Conservation (phyloP, 805 yeast species). For the Millerozyma miso region DNA sequence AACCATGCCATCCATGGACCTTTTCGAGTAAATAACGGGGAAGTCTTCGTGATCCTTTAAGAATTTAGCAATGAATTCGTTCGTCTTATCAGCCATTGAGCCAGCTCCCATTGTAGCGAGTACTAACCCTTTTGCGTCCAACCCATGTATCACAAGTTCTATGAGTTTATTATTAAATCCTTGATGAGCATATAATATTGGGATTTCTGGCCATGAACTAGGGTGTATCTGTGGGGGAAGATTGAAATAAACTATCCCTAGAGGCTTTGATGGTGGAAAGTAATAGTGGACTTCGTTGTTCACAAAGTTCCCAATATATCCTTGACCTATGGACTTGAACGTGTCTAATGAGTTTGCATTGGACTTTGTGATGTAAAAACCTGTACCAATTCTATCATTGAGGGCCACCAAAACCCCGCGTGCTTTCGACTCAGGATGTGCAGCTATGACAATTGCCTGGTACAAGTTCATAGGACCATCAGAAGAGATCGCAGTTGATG, state of each 20-base stretch:
- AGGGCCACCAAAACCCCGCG: conserved; percentile 63
- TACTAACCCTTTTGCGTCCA: conserved; percentile 51
- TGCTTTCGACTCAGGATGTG: conserved; percentile 44
- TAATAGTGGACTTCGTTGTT: conserved; percentile 62
- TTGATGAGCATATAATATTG: conserved; percentile 60
- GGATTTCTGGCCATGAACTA: conserved; percentile 40
- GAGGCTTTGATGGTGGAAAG: conserved; percentile 58
- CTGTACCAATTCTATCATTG: conserved; percentile 66
- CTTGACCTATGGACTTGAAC: conserved; percentile 64
- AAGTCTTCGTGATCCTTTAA: conserved; percentile 32
- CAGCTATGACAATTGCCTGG: conserved; percentile 64
- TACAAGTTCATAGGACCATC: conserved; percentile 73
- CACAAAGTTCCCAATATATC: conserved; percentile 66
- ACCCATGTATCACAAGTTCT: conserved; percentile 40
- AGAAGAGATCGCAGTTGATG: conserved; percentile 63
- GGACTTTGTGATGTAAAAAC: conserved; percentile 65
- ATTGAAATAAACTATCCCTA: conserved; percentile 42
- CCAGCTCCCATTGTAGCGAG: conserved; percentile 75
- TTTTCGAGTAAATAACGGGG: conserved; percentile 61
- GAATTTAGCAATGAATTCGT: conserved; percentile 36
- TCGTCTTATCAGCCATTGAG: conserved; percentile 50
- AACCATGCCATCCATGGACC: conserved; percentile 70
- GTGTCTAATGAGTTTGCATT: conserved; percentile 70
- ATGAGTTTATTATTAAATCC: conserved; percentile 50
- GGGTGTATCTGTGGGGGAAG: conserved; percentile 18